Base-by-base conservation (phyloP, 108 stramenopile genomes). In the Discostella stelligeroides region DNA sequence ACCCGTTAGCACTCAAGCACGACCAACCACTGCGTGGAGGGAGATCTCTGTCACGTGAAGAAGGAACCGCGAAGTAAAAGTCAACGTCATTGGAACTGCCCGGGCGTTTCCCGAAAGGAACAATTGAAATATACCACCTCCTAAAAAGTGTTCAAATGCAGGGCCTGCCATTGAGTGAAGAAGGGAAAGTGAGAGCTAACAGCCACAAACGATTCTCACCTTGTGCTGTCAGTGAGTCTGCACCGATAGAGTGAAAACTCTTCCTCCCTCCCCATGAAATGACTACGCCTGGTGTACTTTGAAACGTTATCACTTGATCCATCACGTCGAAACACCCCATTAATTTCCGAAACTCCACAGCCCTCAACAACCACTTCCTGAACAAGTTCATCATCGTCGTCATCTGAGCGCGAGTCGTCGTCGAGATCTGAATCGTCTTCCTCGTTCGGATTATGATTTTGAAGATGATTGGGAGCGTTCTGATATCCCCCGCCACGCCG, bases 101-200 rank as follows among this genome's bases (percentile, higher is more conserved):
- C 12, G 96, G 96, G 21, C 72, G 66, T 21, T 57, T 62, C 25
- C 67, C 70, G 24, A 54, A 41, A 0, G 94, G 96, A 13, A 95
- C 92, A 43, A 97, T 86, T 13, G 94, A 95, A 48, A 97, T 94
- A 67, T 92, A 97, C 96, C 96, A 97, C 66, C 88, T 85, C 64
- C 76, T 82, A 10, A 38, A 58, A 41, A 8, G 18, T 25, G 4
- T 20, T 15, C 9, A 21, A 5, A 41, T 39, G 39, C 3, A 40
- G 20, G 57, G 57, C 17, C 37, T 1, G 1, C 57, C 0, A 21
- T 37, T 20, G n/a, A 23, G n/a, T 17, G 5, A 54, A 30, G 53
- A 25, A 54, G 28, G n/a, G 15, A 54, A 7, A 27, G 0, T 1
- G 28, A 12, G 28, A 54, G 1, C 25, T 29, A 27, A 23, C 9